Evolutionary conservation across 345 rosid species (phyloP).

Genomic region (Ailanthus altissimus): DNA sequence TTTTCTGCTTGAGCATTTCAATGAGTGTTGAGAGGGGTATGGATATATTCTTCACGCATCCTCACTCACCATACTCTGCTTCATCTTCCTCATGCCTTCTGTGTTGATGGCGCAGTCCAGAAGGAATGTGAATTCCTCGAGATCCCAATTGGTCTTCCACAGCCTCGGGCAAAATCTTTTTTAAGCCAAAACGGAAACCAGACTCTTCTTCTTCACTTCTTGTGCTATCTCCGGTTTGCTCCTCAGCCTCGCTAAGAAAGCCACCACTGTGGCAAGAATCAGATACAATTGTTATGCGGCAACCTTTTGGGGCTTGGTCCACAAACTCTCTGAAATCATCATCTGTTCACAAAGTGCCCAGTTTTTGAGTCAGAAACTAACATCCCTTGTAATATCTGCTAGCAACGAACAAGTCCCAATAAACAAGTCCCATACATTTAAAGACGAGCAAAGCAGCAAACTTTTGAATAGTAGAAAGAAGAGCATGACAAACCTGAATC

Average conservation of each 20-base stretch:
- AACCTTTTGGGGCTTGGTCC: slow-evolving; percentile 64
- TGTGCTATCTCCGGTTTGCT: slow-evolving; percentile 94
- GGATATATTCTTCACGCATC: slow-evolving; percentile 57
- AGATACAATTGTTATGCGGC: slow-evolving; percentile 69
- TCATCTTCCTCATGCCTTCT: slow-evolving; percentile 42
- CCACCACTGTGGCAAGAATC: slow-evolving; percentile 99
- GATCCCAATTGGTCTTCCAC: slow-evolving; percentile 55
- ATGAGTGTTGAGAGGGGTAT: slow-evolving; percentile 81
- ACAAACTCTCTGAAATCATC: slow-evolving; percentile 91
- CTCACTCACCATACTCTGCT: slow-evolving; percentile 37
- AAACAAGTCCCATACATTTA: background rate
- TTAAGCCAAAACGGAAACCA: slow-evolving; percentile 43
- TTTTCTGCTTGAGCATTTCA: slow-evolving; percentile 85
- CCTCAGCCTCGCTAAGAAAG: slow-evolving; percentile 84
- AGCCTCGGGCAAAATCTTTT: slow-evolving; percentile 47
- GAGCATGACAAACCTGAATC: background rate
- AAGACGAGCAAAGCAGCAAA: background rate
- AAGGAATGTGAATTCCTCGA: slow-evolving; percentile 59
- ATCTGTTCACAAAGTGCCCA: slow-evolving; percentile 46
- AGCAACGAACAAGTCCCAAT: background rate
- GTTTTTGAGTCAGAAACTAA: background rate
- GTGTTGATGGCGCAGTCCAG: slow-evolving; percentile 43
- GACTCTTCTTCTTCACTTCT: slow-evolving; percentile 37
- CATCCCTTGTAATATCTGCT: background rate
- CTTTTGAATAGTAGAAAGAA: background rate